Conservation (phyloP, 1,139 yeast species). For the Pichiaceae sp. region DNA sequence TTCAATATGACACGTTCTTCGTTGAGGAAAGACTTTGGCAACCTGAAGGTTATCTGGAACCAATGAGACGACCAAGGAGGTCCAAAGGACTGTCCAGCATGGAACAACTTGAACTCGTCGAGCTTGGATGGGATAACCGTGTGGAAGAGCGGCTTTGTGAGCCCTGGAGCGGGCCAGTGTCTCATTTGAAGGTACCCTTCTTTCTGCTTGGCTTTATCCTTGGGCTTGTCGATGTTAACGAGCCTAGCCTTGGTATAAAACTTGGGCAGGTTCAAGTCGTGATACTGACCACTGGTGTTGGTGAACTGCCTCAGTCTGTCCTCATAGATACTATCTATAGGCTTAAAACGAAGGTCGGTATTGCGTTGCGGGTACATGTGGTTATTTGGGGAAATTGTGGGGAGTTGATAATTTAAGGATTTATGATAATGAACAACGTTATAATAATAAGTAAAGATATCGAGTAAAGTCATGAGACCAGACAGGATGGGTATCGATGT, state of each 20-base stretch:
- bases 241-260: constrained; percentile 60
- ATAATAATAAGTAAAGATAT: neutral
- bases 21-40: constrained; percentile 53
- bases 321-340: constrained; percentile 72
- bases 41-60: constrained; percentile 60
- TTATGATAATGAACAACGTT: neutral
- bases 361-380: constrained; percentile 32
- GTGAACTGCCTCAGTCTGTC: constrained; percentile 75
- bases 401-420: neutral
- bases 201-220: constrained; percentile 11
- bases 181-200: constrained; percentile 38
- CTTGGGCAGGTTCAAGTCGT: constrained; percentile 66
- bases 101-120: constrained; percentile 48
- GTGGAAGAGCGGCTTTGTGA: constrained; percentile 68
- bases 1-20: constrained; percentile 47
- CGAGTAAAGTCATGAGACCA: neutral
- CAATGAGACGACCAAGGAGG: constrained; percentile 97
- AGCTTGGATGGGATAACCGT: constrained; percentile 47
- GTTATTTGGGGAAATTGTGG: neutral
- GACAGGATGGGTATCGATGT: neutral
- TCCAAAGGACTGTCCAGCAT: constrained; percentile 73
- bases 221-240: constrained; percentile 26
- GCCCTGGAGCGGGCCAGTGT: constrained; percentile 61
- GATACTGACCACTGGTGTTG: constrained; percentile 63
- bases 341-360: constrained; percentile 72